Percentiles rank a stretch among this genome's conserved stretches.
Conservation (phyloP, 805 yeast genomes). For the Kuraishia hungarica region DNA sequence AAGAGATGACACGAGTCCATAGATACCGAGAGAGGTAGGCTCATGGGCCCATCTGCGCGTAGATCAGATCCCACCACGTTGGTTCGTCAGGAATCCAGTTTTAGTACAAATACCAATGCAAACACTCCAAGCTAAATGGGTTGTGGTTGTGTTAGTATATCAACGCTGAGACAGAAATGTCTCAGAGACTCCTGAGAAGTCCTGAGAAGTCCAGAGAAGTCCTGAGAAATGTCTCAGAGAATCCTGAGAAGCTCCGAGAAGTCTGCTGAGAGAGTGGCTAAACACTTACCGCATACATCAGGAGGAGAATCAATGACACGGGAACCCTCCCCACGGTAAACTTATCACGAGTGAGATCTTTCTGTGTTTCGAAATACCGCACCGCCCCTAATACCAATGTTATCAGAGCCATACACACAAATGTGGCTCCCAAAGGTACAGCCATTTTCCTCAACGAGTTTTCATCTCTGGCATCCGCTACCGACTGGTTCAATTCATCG, state of each 20-base stretch:
- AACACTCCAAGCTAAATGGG: background rate
- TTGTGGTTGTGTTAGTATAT: too few relatives aligned
- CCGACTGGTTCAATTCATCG: background rate
- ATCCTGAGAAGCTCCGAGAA: too few relatives aligned
- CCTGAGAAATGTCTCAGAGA: too few relatives aligned
- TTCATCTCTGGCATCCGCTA: slow-evolving; percentile 3
- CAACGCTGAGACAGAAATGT: background rate
- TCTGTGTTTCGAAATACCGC: slow-evolving; percentile 38
- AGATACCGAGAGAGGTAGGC: too few relatives aligned
- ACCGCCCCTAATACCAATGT: slow-evolving; percentile 32
- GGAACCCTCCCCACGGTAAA: slow-evolving; percentile 37
- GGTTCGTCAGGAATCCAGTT: background rate
- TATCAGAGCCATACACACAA: slow-evolving; percentile 33
- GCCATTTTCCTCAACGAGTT: slow-evolving; percentile 9
- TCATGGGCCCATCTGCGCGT: too few relatives aligned
- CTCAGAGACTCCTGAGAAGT: too few relatives aligned
- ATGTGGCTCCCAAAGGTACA: slow-evolving; percentile 18
- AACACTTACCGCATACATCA: slow-evolving; percentile 26
- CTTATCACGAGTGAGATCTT: slow-evolving; percentile 24
- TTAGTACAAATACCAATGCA: background rate
- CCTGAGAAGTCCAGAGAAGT: too few relatives aligned
- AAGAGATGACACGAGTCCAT: too few relatives aligned
- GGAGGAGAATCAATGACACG: slow-evolving; percentile 22
- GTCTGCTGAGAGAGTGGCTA: too few relatives aligned
- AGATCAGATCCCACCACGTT: too few relatives aligned